phyloP scores from a whole-genome alignment of 2,329 filamentous ascomycete genomes.

The Zymoseptoria brevis region DNA sequence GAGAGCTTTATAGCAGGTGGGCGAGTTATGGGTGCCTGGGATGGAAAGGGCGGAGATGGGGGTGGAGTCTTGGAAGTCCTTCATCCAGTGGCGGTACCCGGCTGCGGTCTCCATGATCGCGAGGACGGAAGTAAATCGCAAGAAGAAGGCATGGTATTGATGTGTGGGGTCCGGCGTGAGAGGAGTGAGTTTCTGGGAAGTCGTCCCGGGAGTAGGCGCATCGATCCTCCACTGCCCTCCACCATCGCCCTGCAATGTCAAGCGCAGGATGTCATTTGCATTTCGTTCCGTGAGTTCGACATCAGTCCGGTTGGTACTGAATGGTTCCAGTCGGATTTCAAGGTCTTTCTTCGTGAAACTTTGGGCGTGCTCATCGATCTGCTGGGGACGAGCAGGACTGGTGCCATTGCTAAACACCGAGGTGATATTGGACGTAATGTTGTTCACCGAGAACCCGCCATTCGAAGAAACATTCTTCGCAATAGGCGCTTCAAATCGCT shows the following conservation, averaged over 20 bases:
- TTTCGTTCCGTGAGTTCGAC: constrained; percentile 52
- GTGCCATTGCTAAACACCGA: constrained; percentile 18
- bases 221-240: constrained; percentile 63
- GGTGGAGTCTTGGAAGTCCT: constrained; percentile 59
- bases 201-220: constrained; percentile 48
- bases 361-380: constrained; percentile 48
- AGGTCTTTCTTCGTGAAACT: constrained; percentile 56
- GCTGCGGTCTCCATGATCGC: constrained; percentile 63
- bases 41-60: constrained; percentile 77
- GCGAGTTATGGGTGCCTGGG: constrained; percentile 91
- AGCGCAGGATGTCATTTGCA: constrained; percentile 57
- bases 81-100: constrained; percentile 68
- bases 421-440: constrained; percentile 33
- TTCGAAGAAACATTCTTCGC: constrained; percentile 26
- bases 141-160: constrained; percentile 37
- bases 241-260: constrained; percentile 61
- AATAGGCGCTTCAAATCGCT: constrained; percentile 59
- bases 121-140: constrained; percentile 35
- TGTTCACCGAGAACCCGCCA: constrained; percentile 16
- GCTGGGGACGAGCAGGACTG: constrained; percentile 30
- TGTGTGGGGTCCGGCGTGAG: constrained; percentile 33
- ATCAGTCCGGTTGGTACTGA: constrained; percentile 56
- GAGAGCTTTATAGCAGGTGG: constrained; percentile 73
- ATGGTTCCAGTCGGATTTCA: constrained; percentile 58
- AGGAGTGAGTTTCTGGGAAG: constrained; percentile 29